Percentiles rank a stretch among this genome's conserved stretches.
phyloP scores from a whole-genome alignment of 352 stramenopile species.

The Thalassiosira ordinaria region DNA sequence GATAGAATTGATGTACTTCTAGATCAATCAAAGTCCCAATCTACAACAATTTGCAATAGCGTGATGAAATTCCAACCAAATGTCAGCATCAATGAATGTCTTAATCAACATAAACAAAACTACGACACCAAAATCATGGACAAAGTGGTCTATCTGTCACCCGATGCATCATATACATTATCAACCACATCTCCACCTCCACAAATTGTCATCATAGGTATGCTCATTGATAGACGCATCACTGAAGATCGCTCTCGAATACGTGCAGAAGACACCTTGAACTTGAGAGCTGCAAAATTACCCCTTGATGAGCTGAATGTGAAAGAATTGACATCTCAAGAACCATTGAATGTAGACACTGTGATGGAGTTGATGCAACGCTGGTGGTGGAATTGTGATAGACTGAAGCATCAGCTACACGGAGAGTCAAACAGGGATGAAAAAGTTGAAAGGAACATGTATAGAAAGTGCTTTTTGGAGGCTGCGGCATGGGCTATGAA shows the following conservation, averaged over 20 bases:
- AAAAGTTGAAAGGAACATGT: slow-evolving; percentile 5
- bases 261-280: slow-evolving; percentile 50
- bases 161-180: slow-evolving; percentile 67
- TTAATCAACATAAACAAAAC: slow-evolving; percentile 22
- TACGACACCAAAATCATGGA: background rate
- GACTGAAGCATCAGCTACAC: slow-evolving; percentile 21
- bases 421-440: background rate
- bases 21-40: background rate
- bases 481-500: slow-evolving; percentile 49
- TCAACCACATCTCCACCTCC: slow-evolving; percentile 45
- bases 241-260: slow-evolving; percentile 65
- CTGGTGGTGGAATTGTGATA: slow-evolving; percentile 72
- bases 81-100: slow-evolving; percentile 30
- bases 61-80: slow-evolving; percentile 32
- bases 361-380: slow-evolving; percentile 77
- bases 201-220: slow-evolving; percentile 65
- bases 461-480: slow-evolving; percentile 51
- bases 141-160: slow-evolving; percentile 71
- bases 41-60: background rate
- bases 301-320: slow-evolving; percentile 63
- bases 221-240: slow-evolving; percentile 77
- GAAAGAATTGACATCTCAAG: slow-evolving; percentile 48
- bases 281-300: slow-evolving; percentile 47
- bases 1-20: slow-evolving; percentile 37
- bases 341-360: slow-evolving; percentile 82